phyloP scores from a whole-genome alignment of 768 basidiomycete genomes.

The Glaciozyma antarctica region DNA sequence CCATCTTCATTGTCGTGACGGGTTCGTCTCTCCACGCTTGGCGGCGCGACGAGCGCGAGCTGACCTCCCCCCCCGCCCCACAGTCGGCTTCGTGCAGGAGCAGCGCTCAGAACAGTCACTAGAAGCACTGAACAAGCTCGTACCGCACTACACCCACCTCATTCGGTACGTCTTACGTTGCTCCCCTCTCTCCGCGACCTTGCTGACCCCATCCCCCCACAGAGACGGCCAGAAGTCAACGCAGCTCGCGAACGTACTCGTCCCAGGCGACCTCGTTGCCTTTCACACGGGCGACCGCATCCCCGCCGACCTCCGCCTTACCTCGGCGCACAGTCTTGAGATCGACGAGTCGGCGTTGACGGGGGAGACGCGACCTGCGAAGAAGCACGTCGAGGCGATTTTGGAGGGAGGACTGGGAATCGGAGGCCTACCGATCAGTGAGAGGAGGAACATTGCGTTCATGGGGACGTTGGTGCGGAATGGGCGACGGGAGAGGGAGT shows the following conservation, averaged over 20 bases:
- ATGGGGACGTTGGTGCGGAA: constrained; percentile 94
- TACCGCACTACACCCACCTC: constrained; percentile 91
- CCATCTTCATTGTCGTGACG: constrained; percentile 84
- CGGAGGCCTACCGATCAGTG: constrained; percentile 53
- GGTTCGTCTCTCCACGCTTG: constrained; percentile 47
- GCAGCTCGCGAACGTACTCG: constrained; percentile 90
- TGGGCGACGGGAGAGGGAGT: constrained; percentile 75
- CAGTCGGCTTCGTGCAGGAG: constrained; percentile 92
- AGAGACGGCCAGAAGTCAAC: constrained; percentile 60
- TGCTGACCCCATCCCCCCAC: background rate
- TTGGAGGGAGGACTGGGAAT: constrained; percentile 46
- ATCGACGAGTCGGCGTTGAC: constrained; percentile 93
- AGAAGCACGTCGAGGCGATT: constrained; percentile 51
- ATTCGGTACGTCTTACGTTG: constrained; percentile 46
- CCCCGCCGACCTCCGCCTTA: constrained; percentile 81
- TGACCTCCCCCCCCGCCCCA: background rate
- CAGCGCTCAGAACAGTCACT: constrained; percentile 86
- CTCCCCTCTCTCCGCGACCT: background rate
- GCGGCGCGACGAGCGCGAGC: background rate
- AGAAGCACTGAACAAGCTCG: constrained; percentile 90
- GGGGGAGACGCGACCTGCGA: constrained; percentile 75
- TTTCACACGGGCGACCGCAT: constrained; percentile 87
- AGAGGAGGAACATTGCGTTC: constrained; percentile 77
- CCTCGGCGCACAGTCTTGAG: constrained; percentile 73
- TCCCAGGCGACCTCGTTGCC: constrained; percentile 84